phyloP scores from a whole-genome alignment of 2,329 filamentous ascomycete genomes.

The Metarhizium anisopliae region DNA sequence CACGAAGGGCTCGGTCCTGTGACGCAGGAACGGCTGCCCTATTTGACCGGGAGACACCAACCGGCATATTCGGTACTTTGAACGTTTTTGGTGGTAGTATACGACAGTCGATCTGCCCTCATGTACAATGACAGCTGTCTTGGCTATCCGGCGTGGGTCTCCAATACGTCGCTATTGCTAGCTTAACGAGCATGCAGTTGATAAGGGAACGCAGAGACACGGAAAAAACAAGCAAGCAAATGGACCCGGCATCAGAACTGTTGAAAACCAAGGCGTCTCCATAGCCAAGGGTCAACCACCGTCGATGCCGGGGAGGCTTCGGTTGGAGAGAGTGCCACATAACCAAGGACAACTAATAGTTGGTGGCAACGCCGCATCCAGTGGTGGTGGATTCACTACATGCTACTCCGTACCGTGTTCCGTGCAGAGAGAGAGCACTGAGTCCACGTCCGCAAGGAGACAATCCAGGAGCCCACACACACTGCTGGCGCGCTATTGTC shows the following conservation, averaged over 20 bases:
- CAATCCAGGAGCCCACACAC: constrained; percentile 1
- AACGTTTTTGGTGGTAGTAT: too few relatives aligned
- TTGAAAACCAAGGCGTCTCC: neutral
- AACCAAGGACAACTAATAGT: neutral
- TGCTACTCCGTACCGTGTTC: neutral
- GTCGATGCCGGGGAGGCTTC: neutral
- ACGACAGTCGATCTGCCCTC: too few relatives aligned
- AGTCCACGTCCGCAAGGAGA: neutral
- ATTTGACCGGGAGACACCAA: neutral
- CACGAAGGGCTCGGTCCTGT: neutral
- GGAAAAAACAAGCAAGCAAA: too few relatives aligned
- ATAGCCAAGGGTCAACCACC: neutral
- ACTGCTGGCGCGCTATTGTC: constrained; percentile 12
- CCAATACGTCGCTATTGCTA: too few relatives aligned
- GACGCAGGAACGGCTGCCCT: neutral
- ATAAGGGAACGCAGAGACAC: too few relatives aligned
- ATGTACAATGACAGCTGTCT: too few relatives aligned
- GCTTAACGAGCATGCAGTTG: too few relatives aligned
- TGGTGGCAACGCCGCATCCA: neutral
- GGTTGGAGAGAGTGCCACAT: neutral
- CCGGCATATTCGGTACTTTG: too few relatives aligned
- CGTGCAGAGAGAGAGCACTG: neutral
- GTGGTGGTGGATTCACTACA: neutral
- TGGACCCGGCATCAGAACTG: neutral
- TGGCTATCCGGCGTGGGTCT: too few relatives aligned